A percentile compares a stretch with the other conserved stretches of the same genome.
phyloP scores from a whole-genome alignment of 169 alveolate genomes.

The Plasmodium knowlesi region DNA sequence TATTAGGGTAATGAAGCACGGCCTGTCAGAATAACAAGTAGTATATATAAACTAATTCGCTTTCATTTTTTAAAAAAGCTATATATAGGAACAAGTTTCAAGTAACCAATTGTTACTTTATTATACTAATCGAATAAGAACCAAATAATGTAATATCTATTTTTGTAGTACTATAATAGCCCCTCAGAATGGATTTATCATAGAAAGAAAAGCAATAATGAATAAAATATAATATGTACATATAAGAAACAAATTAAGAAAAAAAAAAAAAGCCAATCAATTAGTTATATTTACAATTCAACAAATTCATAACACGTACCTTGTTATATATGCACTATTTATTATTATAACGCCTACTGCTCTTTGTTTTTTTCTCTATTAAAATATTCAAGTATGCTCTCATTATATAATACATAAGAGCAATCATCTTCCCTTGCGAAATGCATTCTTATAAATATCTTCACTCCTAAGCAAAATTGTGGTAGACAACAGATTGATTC shows the following conservation, averaged over 20 bases:
- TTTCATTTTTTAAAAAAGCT: not conserved
- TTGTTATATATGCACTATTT: not conserved
- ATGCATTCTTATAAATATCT: not conserved
- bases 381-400: not conserved
- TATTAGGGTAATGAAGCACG: not conserved
- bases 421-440: not conserved
- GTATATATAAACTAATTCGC: not conserved
- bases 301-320: not conserved
- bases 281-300: not conserved
- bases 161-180: not conserved
- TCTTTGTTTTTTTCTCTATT: no score
- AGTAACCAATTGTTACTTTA: not conserved
- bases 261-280: not conserved
- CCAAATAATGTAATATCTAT: no score
- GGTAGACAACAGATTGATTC: not conserved
- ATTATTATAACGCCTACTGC: not conserved
- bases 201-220: not conserved
- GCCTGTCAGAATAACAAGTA: not conserved
- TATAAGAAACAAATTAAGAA: no score
- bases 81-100: not conserved
- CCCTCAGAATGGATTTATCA: not conserved
- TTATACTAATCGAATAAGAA: not conserved
- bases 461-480: not conserved
- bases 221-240: not conserved
- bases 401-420: not conserved